Evolutionary conservation across 495 filamentous ascomycete species (phyloP).

Genomic region (Filosporella fistucella): DNA sequence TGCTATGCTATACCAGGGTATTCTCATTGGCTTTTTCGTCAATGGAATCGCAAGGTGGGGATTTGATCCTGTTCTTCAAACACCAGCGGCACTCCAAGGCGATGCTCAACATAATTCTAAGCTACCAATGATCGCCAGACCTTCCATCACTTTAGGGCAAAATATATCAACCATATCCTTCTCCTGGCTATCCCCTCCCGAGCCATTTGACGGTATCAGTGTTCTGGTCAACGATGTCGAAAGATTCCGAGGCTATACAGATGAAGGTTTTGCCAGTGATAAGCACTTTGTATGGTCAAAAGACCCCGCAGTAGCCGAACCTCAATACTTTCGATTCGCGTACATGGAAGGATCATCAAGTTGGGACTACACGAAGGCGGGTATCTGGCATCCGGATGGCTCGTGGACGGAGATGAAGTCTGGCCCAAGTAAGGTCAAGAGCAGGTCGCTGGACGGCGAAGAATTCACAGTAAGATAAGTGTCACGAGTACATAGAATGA

Average conservation of each 20-base stretch:
- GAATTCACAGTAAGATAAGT: neutral
- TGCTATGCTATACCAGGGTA: slow-evolving; percentile 74
- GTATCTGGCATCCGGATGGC: slow-evolving; percentile 66
- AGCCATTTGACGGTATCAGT: slow-evolving; percentile 73
- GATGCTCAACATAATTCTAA: slow-evolving; percentile 64
- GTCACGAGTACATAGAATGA: too few species aligned
- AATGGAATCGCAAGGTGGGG: slow-evolving; percentile 94
- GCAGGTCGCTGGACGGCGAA: slow-evolving; percentile 13
- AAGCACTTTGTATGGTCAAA: slow-evolving; percentile 42
- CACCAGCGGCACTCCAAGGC: slow-evolving; percentile 62
- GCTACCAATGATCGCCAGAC: slow-evolving; percentile 58
- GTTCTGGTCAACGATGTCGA: slow-evolving; percentile 95
- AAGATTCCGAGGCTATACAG: slow-evolving; percentile 59
- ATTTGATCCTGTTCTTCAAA: slow-evolving; percentile 88
- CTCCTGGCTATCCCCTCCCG: slow-evolving; percentile 47
- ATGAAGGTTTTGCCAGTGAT: slow-evolving; percentile 38
- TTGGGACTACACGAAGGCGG: slow-evolving; percentile 77
- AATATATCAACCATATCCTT: slow-evolving; percentile 48
- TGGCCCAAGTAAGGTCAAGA: slow-evolving; percentile 22
- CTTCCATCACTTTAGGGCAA: slow-evolving; percentile 33
- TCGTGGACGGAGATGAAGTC: slow-evolving; percentile 57
- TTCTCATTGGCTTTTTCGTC: slow-evolving; percentile 86
- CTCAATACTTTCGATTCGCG: slow-evolving; percentile 82
- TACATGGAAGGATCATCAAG: slow-evolving; percentile 65
- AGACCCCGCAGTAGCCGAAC: slow-evolving; percentile 35